These are phyloP conservation scores for Ramaria rubella DNA, from an alignment of 768 basidiomycete species.

Conservation along the genomic window DNA sequence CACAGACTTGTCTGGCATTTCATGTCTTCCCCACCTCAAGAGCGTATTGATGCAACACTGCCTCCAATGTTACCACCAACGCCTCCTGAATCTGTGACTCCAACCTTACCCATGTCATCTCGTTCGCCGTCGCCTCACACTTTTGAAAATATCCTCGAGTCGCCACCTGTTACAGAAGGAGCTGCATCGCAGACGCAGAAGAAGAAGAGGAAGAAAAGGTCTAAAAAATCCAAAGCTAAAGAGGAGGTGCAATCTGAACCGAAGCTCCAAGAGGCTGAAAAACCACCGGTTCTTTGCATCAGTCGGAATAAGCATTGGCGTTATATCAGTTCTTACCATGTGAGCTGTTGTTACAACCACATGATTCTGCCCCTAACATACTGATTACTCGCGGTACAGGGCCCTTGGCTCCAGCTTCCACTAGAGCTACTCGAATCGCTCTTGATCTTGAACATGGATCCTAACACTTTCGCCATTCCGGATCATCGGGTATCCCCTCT, in stretches of 20 bases:
- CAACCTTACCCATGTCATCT: neutral
- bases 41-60: neutral
- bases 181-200: slow-evolving; percentile 25
- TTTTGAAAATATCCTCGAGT: neutral
- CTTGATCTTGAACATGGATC: slow-evolving; percentile 70
- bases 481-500: slow-evolving; percentile 38
- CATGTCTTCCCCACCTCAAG: neutral
- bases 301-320: slow-evolving; percentile 93
- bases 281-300: slow-evolving; percentile 70
- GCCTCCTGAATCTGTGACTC: neutral
- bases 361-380: neutral
- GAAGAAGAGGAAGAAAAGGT: slow-evolving; percentile 41
- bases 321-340: slow-evolving; percentile 88
- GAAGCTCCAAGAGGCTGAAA: slow-evolving; percentile 29
- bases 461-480: slow-evolving; percentile 46
- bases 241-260: slow-evolving; percentile 30
- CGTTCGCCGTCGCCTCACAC: neutral
- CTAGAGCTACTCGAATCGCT: slow-evolving; percentile 80
- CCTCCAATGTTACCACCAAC: neutral
- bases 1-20: too few relatives aligned
- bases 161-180: neutral
- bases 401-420: slow-evolving; percentile 87
- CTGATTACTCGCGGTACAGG: slow-evolving; percentile 43
- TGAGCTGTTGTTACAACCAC: slow-evolving; percentile 33
- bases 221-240: slow-evolving; percentile 50